Evolutionary conservation across 2,329 filamentous ascomycete species (phyloP).

Genomic region (Talaromyces sp.): DNA sequence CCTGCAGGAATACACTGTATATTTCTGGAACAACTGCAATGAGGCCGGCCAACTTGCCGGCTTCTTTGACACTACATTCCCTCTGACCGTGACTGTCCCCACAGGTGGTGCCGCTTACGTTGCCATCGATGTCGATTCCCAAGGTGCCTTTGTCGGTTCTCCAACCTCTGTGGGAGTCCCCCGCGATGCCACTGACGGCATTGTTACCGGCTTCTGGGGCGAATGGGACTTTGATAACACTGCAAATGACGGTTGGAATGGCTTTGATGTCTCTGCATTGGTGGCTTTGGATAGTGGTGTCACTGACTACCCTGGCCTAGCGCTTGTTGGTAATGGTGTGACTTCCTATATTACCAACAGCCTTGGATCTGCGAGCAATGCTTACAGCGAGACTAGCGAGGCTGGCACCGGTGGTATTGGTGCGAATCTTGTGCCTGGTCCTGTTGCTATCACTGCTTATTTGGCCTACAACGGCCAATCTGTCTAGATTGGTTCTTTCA

Average conservation of each 20-base stretch:
- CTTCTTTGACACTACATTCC: conserved; percentile 2
- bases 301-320: conserved; percentile 33
- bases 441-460: background rate
- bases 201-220: conserved; percentile 36
- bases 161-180: background rate
- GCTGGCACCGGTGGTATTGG: background rate
- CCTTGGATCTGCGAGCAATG: background rate
- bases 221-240: conserved; percentile 37
- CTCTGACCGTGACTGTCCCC: background rate
- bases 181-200: background rate
- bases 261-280: conserved; percentile 40
- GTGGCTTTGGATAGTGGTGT: conserved; percentile 27
- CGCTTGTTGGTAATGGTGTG: background rate
- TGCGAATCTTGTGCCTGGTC: background rate
- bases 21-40: conserved; percentile 41
- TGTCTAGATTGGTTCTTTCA: background rate
- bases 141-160: background rate
- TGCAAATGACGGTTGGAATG: conserved; percentile 31
- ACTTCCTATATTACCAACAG: background rate
- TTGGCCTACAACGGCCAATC: background rate
- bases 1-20: conserved; percentile 30
- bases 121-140: background rate
- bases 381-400: background rate
- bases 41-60: conserved; percentile 32
- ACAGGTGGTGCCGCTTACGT: background rate